Evolutionary conservation across 1,139 yeast species (phyloP).

Genomic region (Yarrowia galli): DNA sequence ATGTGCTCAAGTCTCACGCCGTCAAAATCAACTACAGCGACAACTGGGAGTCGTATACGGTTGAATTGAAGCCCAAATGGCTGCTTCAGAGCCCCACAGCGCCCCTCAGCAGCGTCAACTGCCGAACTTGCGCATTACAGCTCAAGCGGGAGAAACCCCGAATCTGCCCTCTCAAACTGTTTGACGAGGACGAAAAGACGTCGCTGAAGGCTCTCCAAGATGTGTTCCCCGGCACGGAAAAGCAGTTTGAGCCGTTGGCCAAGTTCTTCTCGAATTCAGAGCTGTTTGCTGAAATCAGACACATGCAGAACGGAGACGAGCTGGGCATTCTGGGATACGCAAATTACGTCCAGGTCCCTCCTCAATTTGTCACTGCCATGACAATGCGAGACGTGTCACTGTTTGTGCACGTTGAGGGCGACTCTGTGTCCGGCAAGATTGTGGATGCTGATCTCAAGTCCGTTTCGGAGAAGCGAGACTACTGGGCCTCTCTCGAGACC

Average conservation of each 20-base stretch:
- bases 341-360: conserved; percentile 19
- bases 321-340: conserved; percentile 26
- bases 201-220: neutral
- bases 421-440: conserved; percentile 7
- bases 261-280: neutral
- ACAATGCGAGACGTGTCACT: conserved; percentile 22
- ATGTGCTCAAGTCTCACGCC: conserved; percentile 11
- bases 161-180: conserved; percentile 32
- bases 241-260: conserved; percentile 20
- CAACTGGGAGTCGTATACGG: conserved; percentile 30
- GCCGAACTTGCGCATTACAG: conserved; percentile 38
- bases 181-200: neutral
- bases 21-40: conserved; percentile 28
- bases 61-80: conserved; percentile 39
- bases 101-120: neutral
- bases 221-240: conserved; percentile 11
- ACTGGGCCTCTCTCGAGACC: conserved; percentile 31
- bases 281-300: conserved; percentile 20
- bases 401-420: conserved; percentile 14
- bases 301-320: conserved; percentile 24
- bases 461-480: conserved; percentile 4
- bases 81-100: conserved; percentile 35
- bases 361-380: conserved; percentile 14
- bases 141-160: conserved; percentile 30
- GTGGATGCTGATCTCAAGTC: conserved; percentile 33